Conservation (phyloP, 208 protist species). For the Acanthamoeba pearcei region DNA sequence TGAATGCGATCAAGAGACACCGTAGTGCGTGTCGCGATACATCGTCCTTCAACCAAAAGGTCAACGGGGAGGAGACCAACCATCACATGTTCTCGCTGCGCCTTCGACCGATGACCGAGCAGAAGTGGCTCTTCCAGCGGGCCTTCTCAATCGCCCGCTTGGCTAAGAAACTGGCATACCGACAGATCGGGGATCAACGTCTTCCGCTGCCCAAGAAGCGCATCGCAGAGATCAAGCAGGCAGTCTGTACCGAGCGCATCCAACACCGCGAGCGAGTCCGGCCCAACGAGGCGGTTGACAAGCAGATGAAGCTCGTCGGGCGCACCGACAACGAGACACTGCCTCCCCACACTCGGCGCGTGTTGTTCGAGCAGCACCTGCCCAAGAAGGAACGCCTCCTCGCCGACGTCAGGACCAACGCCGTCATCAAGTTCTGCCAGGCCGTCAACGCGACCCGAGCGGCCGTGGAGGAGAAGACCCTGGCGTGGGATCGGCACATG, state of each 20-base stretch:
- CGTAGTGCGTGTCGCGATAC: background rate
- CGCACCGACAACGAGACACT: background rate
- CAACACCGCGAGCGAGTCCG: background rate
- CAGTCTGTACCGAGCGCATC: background rate
- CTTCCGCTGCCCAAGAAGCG: background rate
- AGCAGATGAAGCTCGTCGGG: background rate
- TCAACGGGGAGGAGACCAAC: background rate
- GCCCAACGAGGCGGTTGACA: background rate
- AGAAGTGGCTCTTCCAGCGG: background rate
- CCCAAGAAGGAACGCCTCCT: background rate
- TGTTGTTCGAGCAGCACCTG: background rate
- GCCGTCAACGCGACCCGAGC: slow-evolving; percentile 5
- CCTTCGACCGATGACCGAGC: background rate
- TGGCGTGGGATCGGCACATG: background rate
- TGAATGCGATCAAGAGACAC: background rate
- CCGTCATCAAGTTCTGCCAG: slow-evolving; percentile 20
- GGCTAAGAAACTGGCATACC: slow-evolving; percentile 8
- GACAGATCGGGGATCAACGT: background rate
- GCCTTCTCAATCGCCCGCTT: background rate
- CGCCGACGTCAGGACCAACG: background rate
- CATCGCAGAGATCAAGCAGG: slow-evolving; percentile 13
- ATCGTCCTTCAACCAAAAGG: background rate
- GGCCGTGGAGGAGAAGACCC: slow-evolving; percentile 1
- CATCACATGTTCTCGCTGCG: background rate
- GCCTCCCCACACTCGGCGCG: background rate